Base-by-base conservation (phyloP, 495 filamentous ascomycete species). In the Penicillium angulare region DNA sequence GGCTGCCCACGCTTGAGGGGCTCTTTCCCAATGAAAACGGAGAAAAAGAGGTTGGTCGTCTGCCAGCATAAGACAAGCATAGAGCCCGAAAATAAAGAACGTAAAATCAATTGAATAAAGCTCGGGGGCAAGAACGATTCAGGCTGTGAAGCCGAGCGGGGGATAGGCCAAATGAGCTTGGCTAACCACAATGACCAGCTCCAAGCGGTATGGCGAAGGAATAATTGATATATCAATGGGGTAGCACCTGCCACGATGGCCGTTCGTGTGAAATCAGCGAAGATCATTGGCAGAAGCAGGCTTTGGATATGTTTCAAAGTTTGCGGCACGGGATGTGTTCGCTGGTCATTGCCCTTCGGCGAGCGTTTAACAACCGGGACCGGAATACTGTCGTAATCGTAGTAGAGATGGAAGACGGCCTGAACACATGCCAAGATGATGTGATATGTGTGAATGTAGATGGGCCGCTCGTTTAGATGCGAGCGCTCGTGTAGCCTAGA, bases 1-100 rank as follows among this genome's bases (percentile, higher is more conserved):
- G 91, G 90, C 56, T 88, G 84, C 2, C 78, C 84, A 51, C 86
- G 83, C 66, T 93, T 95, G 35, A 96, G 62, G 6, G 95, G 93
- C 55, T 86, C 84, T 64, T 87, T 83, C 18, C 83, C 79, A 52
- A 97, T 79, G 68, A 89, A 90, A 24, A 85, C 61, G 21, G 84
- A 83, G 67, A 97, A 97, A 36, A 86, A 81, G 12, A 78, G 65
- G 60, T 95, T 92, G 20, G 81, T 79, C 5, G 85, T 71, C 34
- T 88, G 81, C 88, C 90, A 96, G 32, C 88, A 66, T 12, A 85
- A 61, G 7, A 84, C 66, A 10, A 97, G 74, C 42, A 95, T 59
- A 36, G 80, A 75, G 18, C 88, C 83, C 5, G 88, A 81, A 26
- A 77, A 68, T 2, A 83, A 50, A n/a, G 84, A 85, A 36, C 85